These are phyloP conservation scores for Zygosaccharomyces sapae DNA, from an alignment of 1,139 yeast genomes.

Conservation along the genomic window DNA sequence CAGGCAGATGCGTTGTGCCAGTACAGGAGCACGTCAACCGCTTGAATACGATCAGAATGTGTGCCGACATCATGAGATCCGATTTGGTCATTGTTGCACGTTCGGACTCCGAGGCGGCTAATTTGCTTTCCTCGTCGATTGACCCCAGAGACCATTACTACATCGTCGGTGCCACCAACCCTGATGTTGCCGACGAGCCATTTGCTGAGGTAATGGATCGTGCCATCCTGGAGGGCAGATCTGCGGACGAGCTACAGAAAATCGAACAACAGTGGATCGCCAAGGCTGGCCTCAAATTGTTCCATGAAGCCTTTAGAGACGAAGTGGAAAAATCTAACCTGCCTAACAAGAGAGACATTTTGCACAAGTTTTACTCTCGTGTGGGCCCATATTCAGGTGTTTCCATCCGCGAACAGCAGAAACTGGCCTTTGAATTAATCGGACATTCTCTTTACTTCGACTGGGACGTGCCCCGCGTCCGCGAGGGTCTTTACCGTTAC, in stretches of 20 bases:
- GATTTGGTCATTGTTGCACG: slow-evolving; percentile 87
- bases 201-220: slow-evolving; percentile 74
- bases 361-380: slow-evolving; percentile 60
- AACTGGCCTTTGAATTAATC: slow-evolving; percentile 66
- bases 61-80: slow-evolving; percentile 89
- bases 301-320: slow-evolving; percentile 87
- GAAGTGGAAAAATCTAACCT: slow-evolving; percentile 61
- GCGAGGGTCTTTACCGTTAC: slow-evolving; percentile 97
- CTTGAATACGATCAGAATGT: slow-evolving; percentile 87
- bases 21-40: slow-evolving; percentile 96
- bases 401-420: slow-evolving; percentile 77
- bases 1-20: slow-evolving; percentile 96
- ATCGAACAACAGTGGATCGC: slow-evolving; percentile 81
- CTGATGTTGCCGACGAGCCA: slow-evolving; percentile 55
- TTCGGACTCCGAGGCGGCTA: slow-evolving; percentile 97
- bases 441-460: slow-evolving; percentile 86
- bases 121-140: slow-evolving; percentile 86
- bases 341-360: slow-evolving; percentile 61
- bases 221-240: slow-evolving; percentile 72
- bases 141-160: slow-evolving; percentile 94
- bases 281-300: slow-evolving; percentile 80
- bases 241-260: slow-evolving; percentile 64
- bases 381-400: slow-evolving; percentile 73
- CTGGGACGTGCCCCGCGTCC: slow-evolving; percentile 95
- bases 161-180: slow-evolving; percentile 86